phyloP scores from a whole-genome alignment of 75 land plant species.

The Selaginella tamariscina region DNA sequence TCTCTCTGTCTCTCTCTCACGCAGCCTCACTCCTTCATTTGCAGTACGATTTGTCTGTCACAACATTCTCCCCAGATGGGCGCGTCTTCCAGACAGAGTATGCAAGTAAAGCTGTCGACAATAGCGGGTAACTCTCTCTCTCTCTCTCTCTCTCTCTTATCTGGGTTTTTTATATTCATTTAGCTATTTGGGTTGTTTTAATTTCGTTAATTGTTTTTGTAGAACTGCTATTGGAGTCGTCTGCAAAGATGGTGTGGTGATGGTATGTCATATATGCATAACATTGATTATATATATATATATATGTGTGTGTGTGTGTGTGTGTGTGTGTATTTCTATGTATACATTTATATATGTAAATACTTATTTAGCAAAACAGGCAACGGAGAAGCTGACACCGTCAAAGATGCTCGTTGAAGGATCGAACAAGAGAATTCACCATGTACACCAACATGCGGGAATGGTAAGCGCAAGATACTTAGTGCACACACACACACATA shows the following conservation, averaged over 20 bases:
- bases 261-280: conserved; percentile 47
- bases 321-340: too few relatives aligned
- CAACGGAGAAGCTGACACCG: conserved; percentile 83
- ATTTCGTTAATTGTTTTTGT: conserved; percentile 12
- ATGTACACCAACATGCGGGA: conserved; percentile 87
- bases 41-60: conserved; percentile 95
- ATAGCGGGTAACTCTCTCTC: conserved; percentile 58
- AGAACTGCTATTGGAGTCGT: conserved; percentile 86
- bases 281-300: too few relatives aligned
- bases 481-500: too few relatives aligned
- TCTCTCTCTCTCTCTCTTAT: too few relatives aligned
- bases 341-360: too few relatives aligned
- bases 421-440: conserved; percentile 86
- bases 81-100: conserved; percentile 98
- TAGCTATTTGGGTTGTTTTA: too few relatives aligned
- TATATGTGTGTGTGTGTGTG: too few relatives aligned
- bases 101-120: conserved; percentile 94
- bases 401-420: conserved; percentile 94
- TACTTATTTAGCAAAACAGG: too few relatives aligned
- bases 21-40: too few relatives aligned
- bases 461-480: conserved; percentile 65
- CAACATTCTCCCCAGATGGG: conserved; percentile 97
- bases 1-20: too few relatives aligned
- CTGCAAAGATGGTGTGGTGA: conserved; percentile 93
- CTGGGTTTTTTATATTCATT: too few relatives aligned